These are phyloP conservation scores for Trichoderma brevicompactum DNA, from an alignment of 2,329 filamentous ascomycete species.

Conservation along the genomic window DNA sequence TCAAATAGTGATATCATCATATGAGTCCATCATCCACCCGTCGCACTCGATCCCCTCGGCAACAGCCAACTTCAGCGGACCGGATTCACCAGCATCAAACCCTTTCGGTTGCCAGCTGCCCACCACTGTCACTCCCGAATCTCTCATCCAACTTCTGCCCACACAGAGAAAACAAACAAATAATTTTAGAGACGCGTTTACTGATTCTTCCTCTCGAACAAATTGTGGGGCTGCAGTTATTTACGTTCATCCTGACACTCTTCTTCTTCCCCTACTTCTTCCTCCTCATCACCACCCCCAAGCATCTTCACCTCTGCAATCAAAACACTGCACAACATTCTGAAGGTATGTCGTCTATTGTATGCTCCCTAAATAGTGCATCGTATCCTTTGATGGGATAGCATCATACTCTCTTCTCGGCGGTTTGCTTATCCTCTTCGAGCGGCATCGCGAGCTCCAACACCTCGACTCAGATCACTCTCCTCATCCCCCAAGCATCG, in stretches of 20 bases:
- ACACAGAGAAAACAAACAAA: neutral
- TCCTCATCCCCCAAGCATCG: neutral
- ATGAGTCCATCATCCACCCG: no score
- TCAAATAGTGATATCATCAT: no score
- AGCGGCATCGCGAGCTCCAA: neutral
- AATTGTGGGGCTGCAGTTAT: slow-evolving; percentile 23
- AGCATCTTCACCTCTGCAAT: slow-evolving; percentile 5
- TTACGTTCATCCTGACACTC: slow-evolving; percentile 6
- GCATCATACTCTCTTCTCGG: neutral
- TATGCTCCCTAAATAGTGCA: neutral
- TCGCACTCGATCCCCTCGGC: neutral
- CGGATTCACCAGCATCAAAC: neutral
- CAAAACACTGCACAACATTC: neutral
- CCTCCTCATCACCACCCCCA: slow-evolving; percentile 10
- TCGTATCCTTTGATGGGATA: no score
- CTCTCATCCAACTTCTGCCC: neutral
- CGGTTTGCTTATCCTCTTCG: neutral
- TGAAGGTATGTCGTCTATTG: neutral
- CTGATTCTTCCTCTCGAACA: slow-evolving; percentile 5
- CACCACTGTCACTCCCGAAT: slow-evolving; percentile 10
- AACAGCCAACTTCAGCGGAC: neutral
- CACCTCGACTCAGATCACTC: no score
- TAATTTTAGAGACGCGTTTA: slow-evolving; percentile 13
- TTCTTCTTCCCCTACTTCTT: slow-evolving; percentile 16
- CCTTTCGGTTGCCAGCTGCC: slow-evolving; percentile 15